Conservation (phyloP, 1,284 basidiomycete genomes). For the Volvariella volvacea region DNA sequence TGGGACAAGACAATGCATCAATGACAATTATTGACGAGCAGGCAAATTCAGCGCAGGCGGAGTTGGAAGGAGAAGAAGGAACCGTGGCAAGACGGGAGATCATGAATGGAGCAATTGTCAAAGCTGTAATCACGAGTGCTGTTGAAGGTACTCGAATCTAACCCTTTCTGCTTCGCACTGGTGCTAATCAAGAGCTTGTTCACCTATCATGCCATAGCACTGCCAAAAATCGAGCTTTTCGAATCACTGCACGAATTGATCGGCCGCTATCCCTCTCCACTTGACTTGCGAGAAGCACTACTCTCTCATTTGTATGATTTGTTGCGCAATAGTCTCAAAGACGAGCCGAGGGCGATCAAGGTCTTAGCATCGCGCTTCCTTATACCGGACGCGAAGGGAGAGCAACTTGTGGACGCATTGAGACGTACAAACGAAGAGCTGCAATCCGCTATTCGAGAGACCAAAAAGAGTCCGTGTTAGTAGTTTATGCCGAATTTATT, state of each 20-base stretch:
- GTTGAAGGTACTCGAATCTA: conserved; percentile 44
- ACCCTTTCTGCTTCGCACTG: conserved; percentile 1
- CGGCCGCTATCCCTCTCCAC: conserved; percentile 46
- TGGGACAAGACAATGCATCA: conserved; percentile 12
- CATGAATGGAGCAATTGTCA: conserved; percentile 67
- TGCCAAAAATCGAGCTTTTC: conserved; percentile 56
- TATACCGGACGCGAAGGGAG: conserved; percentile 29
- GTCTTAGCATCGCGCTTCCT: conserved; percentile 45
- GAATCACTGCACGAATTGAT: conserved; percentile 47
- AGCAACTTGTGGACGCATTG: conserved; percentile 50
- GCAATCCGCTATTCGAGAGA: conserved; percentile 16
- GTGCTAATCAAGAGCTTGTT: neutral
- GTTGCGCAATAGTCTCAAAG: conserved; percentile 36
- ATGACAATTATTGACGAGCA: conserved; percentile 12
- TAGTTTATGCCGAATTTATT: conserved; percentile 52
- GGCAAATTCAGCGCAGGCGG: conserved; percentile 14
- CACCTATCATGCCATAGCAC: conserved; percentile 30
- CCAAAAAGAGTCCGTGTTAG: conserved; percentile 28
- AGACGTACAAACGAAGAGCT: conserved; percentile 54
- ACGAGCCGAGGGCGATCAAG: conserved; percentile 43
- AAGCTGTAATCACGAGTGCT: conserved; percentile 59
- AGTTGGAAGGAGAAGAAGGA: conserved; percentile 28
- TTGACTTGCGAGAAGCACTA: conserved; percentile 36
- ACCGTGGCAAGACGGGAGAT: conserved; percentile 52
- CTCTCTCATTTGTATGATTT: conserved; percentile 50